A percentile compares a stretch with the other conserved stretches of the same genome.
These are phyloP conservation scores for Geotrichum citri-aurantii DNA, from an alignment of 1,139 yeast species.

Conservation along the genomic window DNA sequence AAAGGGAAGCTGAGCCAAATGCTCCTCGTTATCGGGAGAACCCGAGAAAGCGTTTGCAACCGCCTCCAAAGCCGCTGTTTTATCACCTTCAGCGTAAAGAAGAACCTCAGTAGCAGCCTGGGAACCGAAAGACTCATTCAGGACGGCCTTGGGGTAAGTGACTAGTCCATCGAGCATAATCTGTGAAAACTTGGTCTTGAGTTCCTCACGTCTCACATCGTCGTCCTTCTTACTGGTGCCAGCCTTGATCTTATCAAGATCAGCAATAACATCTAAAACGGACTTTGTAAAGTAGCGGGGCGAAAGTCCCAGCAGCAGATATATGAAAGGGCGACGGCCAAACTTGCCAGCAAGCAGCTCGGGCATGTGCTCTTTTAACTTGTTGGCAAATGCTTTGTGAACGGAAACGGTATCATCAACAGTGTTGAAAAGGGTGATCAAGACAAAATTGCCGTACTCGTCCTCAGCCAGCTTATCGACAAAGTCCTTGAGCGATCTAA, in stretches of 20 bases:
- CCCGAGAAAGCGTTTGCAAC: slow-evolving; percentile 38
- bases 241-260: slow-evolving; percentile 59
- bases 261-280: slow-evolving; percentile 53
- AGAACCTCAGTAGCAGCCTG: slow-evolving; percentile 77
- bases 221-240: slow-evolving; percentile 84
- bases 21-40: slow-evolving; percentile 53
- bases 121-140: slow-evolving; percentile 70
- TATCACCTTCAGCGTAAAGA: slow-evolving; percentile 49
- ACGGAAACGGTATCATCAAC: slow-evolving; percentile 91
- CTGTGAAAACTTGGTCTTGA: slow-evolving; percentile 62
- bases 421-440: slow-evolving; percentile 72
- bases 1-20: slow-evolving; percentile 60
- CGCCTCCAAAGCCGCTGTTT: slow-evolving; percentile 55
- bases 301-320: slow-evolving; percentile 59
- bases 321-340: slow-evolving; percentile 85
- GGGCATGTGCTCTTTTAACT: slow-evolving; percentile 51
- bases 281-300: slow-evolving; percentile 78
- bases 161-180: slow-evolving; percentile 52
- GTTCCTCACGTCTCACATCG: slow-evolving; percentile 65
- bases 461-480: slow-evolving; percentile 68
- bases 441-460: slow-evolving; percentile 79
- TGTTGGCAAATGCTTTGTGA: slow-evolving; percentile 61
- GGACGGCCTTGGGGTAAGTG: slow-evolving; percentile 45
- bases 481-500: slow-evolving; percentile 69
- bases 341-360: slow-evolving; percentile 63